phyloP scores from a whole-genome alignment of 129 eudicot species.

The Tanacetum coccineum region DNA sequence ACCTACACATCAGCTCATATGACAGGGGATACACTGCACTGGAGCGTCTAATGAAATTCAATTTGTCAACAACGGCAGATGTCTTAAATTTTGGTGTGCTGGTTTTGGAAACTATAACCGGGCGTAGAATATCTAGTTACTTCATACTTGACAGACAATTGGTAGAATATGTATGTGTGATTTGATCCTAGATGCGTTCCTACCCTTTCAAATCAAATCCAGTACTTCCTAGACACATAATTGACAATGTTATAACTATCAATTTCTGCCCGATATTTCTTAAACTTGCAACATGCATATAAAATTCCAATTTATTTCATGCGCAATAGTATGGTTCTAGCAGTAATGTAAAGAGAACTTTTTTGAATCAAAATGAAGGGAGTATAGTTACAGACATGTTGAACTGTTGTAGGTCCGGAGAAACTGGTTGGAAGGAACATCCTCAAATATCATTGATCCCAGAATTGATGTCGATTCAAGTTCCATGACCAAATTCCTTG shows the following conservation, averaged over 20 bases:
- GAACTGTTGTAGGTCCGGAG: background rate
- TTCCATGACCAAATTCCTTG: background rate
- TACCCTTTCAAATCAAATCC: too few relatives aligned
- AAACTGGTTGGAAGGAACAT: conserved; percentile 1
- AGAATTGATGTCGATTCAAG: background rate
- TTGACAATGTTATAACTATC: too few relatives aligned
- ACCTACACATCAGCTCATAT: background rate
- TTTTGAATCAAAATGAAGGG: background rate
- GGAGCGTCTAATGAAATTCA: background rate
- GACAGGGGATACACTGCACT: conserved; percentile 2
- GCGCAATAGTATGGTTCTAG: background rate
- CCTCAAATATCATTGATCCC: background rate
- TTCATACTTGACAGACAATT: background rate
- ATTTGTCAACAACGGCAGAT: background rate
- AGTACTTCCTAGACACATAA: too few relatives aligned
- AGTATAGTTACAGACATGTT: background rate
- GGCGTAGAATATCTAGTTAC: background rate
- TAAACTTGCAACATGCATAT: background rate
- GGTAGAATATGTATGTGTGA: background rate
- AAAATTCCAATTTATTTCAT: background rate
- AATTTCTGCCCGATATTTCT: too few relatives aligned
- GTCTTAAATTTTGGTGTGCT: background rate
- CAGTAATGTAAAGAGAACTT: background rate
- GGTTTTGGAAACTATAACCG: background rate
- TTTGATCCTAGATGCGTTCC: background rate